Evolutionary conservation across 2,329 filamentous ascomycete genomes (phyloP).

Genomic region (Colletotrichum shisoi): DNA sequence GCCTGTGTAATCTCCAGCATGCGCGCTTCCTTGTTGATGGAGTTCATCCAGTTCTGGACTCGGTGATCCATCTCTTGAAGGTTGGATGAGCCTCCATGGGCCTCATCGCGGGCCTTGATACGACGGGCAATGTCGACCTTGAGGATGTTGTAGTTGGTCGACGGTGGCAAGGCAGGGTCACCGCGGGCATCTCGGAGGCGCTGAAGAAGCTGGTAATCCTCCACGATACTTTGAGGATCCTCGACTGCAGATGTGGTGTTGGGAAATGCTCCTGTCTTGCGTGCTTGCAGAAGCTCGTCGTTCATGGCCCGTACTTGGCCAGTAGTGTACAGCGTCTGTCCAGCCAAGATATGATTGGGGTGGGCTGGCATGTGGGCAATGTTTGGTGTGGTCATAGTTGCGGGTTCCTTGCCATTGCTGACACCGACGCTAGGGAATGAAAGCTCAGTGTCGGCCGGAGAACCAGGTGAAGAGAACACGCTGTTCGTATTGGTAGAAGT

Average conservation of each 20-base stretch:
- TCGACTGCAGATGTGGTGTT: accelerated
- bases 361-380: no score
- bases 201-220: not conserved
- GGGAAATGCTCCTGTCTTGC: not conserved
- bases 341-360: no score
- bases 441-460: not conserved
- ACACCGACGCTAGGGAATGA: no score
- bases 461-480: conserved; percentile 10
- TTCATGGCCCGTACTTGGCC: accelerated
- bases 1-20: conserved; percentile 37
- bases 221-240: not conserved
- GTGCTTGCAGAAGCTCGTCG: accelerated
- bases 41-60: conserved; percentile 35
- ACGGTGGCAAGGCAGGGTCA: not conserved
- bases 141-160: conserved; percentile 41
- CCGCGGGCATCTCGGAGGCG: not conserved
- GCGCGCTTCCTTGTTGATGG: conserved; percentile 30
- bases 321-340: accelerated
- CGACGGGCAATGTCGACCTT: conserved; percentile 47
- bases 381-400: no score
- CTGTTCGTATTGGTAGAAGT: not conserved
- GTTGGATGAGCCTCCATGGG: conserved; percentile 38
- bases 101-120: conserved; percentile 50
- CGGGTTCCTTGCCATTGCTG: no score
- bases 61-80: conserved; percentile 27